These are phyloP conservation scores for Cadophora sp. DNA, from an alignment of 2,329 filamentous ascomycete species.

Conservation along the genomic window DNA sequence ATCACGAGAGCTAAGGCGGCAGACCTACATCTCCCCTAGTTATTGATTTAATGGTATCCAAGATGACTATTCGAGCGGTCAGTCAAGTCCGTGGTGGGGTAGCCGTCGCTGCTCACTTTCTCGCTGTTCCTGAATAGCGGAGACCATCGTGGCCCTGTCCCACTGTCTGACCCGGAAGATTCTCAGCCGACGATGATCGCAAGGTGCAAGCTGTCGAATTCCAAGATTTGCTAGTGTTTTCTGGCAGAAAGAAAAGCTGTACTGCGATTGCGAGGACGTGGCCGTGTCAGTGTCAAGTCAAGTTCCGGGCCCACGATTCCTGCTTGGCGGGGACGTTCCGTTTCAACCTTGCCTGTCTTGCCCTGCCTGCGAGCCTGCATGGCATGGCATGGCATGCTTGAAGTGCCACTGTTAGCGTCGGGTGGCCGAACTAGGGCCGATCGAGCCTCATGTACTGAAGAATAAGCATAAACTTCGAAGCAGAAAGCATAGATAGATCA, in stretches of 20 bases:
- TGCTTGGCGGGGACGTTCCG: constrained; percentile 21
- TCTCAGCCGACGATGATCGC: constrained; percentile 24
- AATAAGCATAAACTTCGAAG: no score
- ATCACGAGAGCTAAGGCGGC: constrained; percentile 7
- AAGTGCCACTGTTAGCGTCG: constrained; percentile 1
- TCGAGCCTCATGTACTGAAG: not conserved
- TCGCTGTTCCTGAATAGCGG: constrained; percentile 84
- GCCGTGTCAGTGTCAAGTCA: constrained; percentile 3
- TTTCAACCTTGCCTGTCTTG: not conserved
- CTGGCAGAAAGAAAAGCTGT: not conserved
- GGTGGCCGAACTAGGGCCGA: not conserved
- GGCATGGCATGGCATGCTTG: not conserved
- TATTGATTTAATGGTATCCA: constrained; percentile 77
- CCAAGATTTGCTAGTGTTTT: constrained; percentile 4
- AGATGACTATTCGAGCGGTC: constrained; percentile 61
- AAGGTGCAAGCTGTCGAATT: constrained; percentile 9
- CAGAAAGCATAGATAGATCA: no score
- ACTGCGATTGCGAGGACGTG: not conserved
- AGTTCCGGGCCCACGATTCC: not conserved
- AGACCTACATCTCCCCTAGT: constrained; percentile 78
- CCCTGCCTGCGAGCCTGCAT: no score
- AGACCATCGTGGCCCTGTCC: constrained; percentile 71
- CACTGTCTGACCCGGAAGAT: not conserved
- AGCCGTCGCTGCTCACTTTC: constrained; percentile 60
- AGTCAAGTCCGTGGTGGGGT: constrained; percentile 23